Evolutionary conservation across 805 yeast genomes (phyloP), one percentile per base, ranked within the genome.

Genomic region (Hanseniaspora occidentalis): DNA sequence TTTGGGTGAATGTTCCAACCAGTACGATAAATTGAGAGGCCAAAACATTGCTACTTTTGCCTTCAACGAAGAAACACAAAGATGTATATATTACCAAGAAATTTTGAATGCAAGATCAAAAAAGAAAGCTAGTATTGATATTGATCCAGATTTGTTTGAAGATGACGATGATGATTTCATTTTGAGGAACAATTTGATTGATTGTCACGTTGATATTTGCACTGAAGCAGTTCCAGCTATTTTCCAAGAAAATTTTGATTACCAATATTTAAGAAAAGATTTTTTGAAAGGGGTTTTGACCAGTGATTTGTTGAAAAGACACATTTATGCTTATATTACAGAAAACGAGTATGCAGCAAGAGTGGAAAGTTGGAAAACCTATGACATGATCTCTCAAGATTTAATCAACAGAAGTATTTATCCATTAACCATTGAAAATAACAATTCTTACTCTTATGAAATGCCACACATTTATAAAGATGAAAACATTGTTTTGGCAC

Each of bases 151-250:
- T 57, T 64, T 92, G 36, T 67, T 88, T 48, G 85, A 78, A 45
- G 68, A 41, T 18, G n/a, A 19, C 18, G 40, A 37, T 16, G 38
- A 40, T 11, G 94, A 84, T 45, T 77, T 92, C 49, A 72, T 73
- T 8, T 68, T 92, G 43, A 75, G 96, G 55, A 92, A 92, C 58
- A 97, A 92, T 60, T 71, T 92, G 47, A 88, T 92, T 44, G 98
- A 92, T 64, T 92, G 98, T 58, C 92, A 83, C 57, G 86, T 92
- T 41, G 98, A 92, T 62, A 85, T 92, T 45, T 92, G 98, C 61
- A 71, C 96, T 6, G 85, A 94, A 2, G 85, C 79, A 48, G 96
- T 92, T 9, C 96, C 96, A 1, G 92, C 94, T 13, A 79, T 89
- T 45, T 92, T 89, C 64, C 94, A 85, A 52, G 98, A 92, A 54